Evolutionary conservation across 1,139 yeast genomes (phyloP).

Genomic region (Zygoascus hellenicus): DNA sequence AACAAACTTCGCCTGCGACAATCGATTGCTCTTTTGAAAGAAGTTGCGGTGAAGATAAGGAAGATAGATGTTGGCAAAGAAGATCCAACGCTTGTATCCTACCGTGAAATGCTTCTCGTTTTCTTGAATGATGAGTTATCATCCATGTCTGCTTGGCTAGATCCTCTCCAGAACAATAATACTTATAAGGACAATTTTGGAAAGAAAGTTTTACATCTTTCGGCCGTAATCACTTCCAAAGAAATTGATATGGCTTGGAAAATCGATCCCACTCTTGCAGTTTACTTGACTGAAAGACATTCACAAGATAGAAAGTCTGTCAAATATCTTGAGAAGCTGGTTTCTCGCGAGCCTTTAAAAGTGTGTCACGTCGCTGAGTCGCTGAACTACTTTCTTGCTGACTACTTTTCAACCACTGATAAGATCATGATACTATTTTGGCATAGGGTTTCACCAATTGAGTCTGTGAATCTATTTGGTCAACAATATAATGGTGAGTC

Average conservation of each 20-base stretch:
- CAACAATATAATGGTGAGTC: constrained; percentile 71
- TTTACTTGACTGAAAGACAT: constrained; percentile 61
- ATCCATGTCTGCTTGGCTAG: constrained; percentile 71
- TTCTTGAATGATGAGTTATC: constrained; percentile 74
- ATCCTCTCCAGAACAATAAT: constrained; percentile 49
- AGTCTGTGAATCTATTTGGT: constrained; percentile 75
- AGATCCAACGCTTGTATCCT: constrained; percentile 15
- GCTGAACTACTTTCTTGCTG: constrained; percentile 43
- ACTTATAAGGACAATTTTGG: constrained; percentile 21
- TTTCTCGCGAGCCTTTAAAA: constrained; percentile 52
- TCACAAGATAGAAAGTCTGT: constrained; percentile 29
- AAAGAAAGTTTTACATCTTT: constrained; percentile 13
- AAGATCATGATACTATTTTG: constrained; percentile 45
- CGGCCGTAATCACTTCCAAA: constrained; percentile 16
- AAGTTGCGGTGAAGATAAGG: constrained; percentile 19
- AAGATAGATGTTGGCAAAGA: constrained; percentile 7
- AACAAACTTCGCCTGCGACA: constrained; percentile 66
- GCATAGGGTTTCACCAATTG: constrained; percentile 76
- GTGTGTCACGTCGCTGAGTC: constrained; percentile 62
- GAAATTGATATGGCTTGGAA: constrained; percentile 50
- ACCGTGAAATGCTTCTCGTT: constrained; percentile 48
- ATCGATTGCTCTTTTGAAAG: constrained; percentile 52
- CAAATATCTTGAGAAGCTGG: constrained; percentile 43
- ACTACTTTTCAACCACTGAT: no score
- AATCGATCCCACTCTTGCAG: constrained; percentile 68